These are phyloP conservation scores for Sapria himalayana DNA, from an alignment of 345 rosid genomes.

Conservation along the genomic window DNA sequence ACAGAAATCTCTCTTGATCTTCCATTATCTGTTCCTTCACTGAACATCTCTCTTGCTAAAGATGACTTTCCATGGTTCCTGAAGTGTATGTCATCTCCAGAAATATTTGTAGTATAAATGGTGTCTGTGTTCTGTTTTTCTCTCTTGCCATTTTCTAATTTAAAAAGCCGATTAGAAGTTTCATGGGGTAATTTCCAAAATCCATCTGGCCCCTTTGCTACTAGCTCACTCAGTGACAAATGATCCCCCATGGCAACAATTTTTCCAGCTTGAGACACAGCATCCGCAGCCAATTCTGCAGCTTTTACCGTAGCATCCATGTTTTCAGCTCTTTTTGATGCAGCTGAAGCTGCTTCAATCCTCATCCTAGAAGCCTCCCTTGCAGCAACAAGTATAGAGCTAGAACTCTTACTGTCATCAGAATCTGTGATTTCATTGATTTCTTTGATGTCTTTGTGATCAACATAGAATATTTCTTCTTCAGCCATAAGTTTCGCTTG, in stretches of 20 bases:
- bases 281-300: conserved; percentile 89
- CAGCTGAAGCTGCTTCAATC: conserved; percentile 78
- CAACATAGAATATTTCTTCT: conserved; percentile 35
- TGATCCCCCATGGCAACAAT: conserved; percentile 73
- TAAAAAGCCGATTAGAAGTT: conserved; percentile 16
- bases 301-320: conserved; percentile 79
- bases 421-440: conserved; percentile 12
- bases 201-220: conserved; percentile 55
- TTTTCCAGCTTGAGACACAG: conserved; percentile 86
- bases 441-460: conserved; percentile 12
- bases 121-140: conserved; percentile 9
- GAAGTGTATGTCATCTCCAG: conserved; percentile 14
- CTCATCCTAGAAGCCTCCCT: conserved; percentile 71
- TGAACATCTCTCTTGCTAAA: conserved; percentile 12
- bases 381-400: conserved; percentile 44
- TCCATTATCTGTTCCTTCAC: conserved; percentile 21
- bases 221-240: conserved; percentile 34
- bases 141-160: conserved; percentile 11
- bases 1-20: conserved; percentile 20
- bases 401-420: conserved; percentile 25
- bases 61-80: conserved; percentile 18
- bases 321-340: conserved; percentile 84
- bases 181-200: conserved; percentile 37
- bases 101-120: conserved; percentile 11
- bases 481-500: conserved; percentile 92